phyloP scores from a whole-genome alignment of 2,329 filamentous ascomycete genomes.

The Trichoderma brevicompactum region DNA sequence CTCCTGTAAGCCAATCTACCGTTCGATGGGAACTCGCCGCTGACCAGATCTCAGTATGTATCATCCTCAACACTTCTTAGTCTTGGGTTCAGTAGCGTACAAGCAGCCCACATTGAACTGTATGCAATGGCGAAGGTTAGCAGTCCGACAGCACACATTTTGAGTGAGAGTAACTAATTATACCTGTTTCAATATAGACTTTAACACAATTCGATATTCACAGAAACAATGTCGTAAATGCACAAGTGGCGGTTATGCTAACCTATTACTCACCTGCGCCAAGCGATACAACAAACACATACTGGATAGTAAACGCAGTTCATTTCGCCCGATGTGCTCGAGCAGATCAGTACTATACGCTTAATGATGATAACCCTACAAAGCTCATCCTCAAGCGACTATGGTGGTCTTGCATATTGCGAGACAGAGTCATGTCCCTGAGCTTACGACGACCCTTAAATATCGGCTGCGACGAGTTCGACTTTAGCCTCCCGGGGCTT shows the following conservation, averaged over 20 bases:
- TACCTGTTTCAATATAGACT: neutral
- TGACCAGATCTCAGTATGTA: slow-evolving; percentile 3
- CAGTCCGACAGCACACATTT: neutral
- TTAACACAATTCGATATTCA: slow-evolving; percentile 24
- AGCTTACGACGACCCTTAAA: slow-evolving; percentile 19
- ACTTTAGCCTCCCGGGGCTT: slow-evolving; percentile 13
- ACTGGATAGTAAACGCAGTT: slow-evolving; percentile 24
- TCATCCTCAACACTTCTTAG: slow-evolving; percentile 9
- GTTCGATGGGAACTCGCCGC: neutral
- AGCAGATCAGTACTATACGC: slow-evolving; percentile 17
- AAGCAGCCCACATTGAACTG: slow-evolving; percentile 19
- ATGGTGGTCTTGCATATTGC: slow-evolving; percentile 22
- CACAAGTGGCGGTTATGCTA: slow-evolving; percentile 19
- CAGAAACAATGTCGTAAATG: slow-evolving; percentile 18
- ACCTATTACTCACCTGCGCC: slow-evolving; percentile 21
- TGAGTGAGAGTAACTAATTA: neutral
- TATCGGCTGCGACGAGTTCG: slow-evolving; percentile 22
- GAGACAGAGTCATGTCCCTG: slow-evolving; percentile 23
- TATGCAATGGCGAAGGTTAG: slow-evolving; percentile 16
- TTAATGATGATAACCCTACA: neutral
- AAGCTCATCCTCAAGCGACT: slow-evolving; percentile 22
- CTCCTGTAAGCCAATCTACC: slow-evolving; percentile 3
- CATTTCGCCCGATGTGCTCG: slow-evolving; percentile 20
- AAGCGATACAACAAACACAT: slow-evolving; percentile 20
- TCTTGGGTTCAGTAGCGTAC: slow-evolving; percentile 18